Base-by-base conservation (phyloP, 441 rosid species). In the Bruguiera hainesii region DNA sequence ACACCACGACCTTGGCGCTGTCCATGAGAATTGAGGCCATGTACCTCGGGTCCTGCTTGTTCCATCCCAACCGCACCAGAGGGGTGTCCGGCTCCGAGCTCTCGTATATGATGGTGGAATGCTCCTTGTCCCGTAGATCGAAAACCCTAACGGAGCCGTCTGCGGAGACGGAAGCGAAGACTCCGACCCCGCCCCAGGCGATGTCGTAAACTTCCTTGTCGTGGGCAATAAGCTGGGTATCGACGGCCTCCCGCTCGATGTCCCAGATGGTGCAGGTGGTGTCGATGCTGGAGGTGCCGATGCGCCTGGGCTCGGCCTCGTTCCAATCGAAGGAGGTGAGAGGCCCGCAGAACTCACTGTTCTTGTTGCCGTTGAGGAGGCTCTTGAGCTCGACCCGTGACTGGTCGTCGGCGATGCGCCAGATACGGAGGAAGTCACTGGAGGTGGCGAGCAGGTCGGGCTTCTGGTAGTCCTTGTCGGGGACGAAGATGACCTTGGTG, bases 181-280 rank as follows among this genome's bases (percentile, higher is more conserved):
- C 99, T 23, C 98, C 96, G 51, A 89, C 99, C 6, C 99, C 99
- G 51, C 99, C 99, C 99, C 99, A 94, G 13, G 99, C 98, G n/a
- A 94, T 94, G 75, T 93, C 97, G 61, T 89, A 89, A 6, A 93
- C 98, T 85, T 93, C 98, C 72, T 90, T 93, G 52, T 93, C 98
- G 57, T 93, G 97, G 1, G 97, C 98, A 4, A 93, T 93, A 5
- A 93, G 86, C 85, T 93, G 96, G 33, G 97, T 91, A 58, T 93
- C 97, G 48, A 93, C 96, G 2, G 90, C 80, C 61, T 93, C 97
- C 20, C 90, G 78, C 78, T 93, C 98, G 55, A 93, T 87, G 33
- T 93, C 98, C 97, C 98, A 93, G n/a, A 93, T 93, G 4, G 98
- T 93, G 69, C 97, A 93, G 30, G 98, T 93, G 21, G 96, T 89